A percentile compares a stretch with the other conserved stretches of the same genome.
These are phyloP conservation scores for Gracilaria vermiculophylla DNA, from an alignment of 23 red algal species.

Conservation along the genomic window DNA sequence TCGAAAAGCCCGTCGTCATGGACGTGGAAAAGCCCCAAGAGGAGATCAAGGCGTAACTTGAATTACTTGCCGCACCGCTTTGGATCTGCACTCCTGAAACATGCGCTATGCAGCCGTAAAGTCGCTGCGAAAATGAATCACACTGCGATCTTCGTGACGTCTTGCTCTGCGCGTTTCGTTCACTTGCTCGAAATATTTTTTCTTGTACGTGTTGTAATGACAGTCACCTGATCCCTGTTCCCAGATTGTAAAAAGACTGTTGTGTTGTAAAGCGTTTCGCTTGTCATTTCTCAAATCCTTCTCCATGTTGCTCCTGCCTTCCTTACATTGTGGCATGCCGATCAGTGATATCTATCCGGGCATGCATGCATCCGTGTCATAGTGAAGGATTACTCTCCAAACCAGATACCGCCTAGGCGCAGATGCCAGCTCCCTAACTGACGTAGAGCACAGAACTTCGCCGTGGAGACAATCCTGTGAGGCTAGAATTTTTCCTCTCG, in stretches of 20 bases:
- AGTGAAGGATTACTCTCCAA: too few relatives aligned
- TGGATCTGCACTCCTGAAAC: neutral
- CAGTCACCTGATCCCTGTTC: neutral
- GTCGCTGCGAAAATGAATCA: neutral
- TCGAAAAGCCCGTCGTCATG: neutral
- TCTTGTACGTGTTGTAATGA: neutral
- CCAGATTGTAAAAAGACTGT: conserved; percentile 7
- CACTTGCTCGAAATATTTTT: neutral
- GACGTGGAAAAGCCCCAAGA: conserved; percentile 12
- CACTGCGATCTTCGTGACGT: neutral
- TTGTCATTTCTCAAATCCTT: neutral
- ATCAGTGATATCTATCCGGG: too few relatives aligned
- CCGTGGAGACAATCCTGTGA: too few relatives aligned
- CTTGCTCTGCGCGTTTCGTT: neutral
- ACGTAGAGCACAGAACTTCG: too few relatives aligned
- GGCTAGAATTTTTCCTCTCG: too few relatives aligned
- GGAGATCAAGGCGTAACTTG: neutral
- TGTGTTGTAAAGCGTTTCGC: neutral
- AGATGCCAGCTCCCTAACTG: too few relatives aligned
- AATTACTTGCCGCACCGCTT: neutral
- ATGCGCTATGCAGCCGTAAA: neutral
- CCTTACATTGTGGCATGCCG: too few relatives aligned
- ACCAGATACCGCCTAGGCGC: too few relatives aligned
- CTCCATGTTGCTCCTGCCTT: too few relatives aligned
- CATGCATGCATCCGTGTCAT: too few relatives aligned